phyloP scores from a whole-genome alignment of 2,329 filamentous ascomycete genomes.

The Apiospora malaysiana region DNA sequence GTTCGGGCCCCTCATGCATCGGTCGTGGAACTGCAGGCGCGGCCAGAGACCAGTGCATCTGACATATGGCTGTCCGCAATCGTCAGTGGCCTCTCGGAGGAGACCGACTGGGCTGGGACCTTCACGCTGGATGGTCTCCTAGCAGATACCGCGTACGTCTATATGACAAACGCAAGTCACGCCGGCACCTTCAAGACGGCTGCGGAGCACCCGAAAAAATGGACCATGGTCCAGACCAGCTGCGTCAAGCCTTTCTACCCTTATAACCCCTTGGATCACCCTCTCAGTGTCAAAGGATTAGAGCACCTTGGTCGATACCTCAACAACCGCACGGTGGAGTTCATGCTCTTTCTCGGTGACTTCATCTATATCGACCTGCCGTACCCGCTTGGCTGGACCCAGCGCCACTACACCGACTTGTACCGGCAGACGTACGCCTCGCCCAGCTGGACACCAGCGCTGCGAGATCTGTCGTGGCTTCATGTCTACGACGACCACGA shows the following conservation, averaged over 20 bases:
- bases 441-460: conserved; percentile 60
- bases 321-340: conserved; percentile 3
- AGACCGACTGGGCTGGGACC: conserved; percentile 65
- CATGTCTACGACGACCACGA: conserved; percentile 76
- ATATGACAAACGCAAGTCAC: conserved; percentile 64
- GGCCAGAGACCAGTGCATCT: conserved; percentile 29
- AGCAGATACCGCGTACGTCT: conserved; percentile 66
- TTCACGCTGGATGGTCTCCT: conserved; percentile 57
- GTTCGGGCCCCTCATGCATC: conserved; percentile 63
- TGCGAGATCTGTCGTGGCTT: conserved; percentile 65
- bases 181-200: conserved; percentile 68
- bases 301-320: conserved; percentile 42
- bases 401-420: conserved; percentile 28
- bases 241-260: conserved; percentile 75
- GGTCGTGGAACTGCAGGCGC: conserved; percentile 35
- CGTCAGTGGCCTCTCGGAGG: conserved; percentile 57
- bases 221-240: conserved; percentile 67
- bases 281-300: conserved; percentile 66
- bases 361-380: conserved; percentile 68
- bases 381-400: conserved; percentile 30
- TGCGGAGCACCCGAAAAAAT: conserved; percentile 43
- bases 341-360: conserved; percentile 34
- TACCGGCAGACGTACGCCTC: conserved; percentile 72
- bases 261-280: conserved; percentile 65
- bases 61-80: conserved; percentile 33